Conservation (phyloP, 2,329 filamentous ascomycete species). For the Trichophyton verrucosum region DNA sequence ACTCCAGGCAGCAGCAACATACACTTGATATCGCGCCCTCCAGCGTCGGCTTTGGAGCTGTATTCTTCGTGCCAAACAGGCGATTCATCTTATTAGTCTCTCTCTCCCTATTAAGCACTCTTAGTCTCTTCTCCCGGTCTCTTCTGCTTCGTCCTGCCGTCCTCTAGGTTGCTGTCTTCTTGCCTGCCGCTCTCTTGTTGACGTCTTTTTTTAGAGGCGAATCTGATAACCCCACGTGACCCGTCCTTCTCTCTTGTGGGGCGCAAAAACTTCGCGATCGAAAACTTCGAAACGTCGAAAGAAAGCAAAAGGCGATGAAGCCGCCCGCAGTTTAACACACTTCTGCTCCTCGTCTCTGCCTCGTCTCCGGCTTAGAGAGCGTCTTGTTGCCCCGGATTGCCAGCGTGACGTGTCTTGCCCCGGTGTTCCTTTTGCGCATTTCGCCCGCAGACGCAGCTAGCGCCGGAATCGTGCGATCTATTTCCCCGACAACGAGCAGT, state of each 20-base stretch:
- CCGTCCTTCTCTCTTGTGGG: neutral
- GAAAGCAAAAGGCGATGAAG: neutral
- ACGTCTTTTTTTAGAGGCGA: neutral
- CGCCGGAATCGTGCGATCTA: conserved; percentile 3
- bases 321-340: neutral
- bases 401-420: neutral
- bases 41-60: conserved; percentile 80
- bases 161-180: neutral
- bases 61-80: conserved; percentile 79
- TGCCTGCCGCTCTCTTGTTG: neutral
- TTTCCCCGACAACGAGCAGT: conserved; percentile 1
- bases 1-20: conserved; percentile 14
- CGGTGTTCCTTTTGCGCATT: neutral
- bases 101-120: neutral
- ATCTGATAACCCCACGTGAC: neutral
- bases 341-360: neutral
- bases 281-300: neutral
- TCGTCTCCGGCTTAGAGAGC: neutral
- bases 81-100: conserved; percentile 61
- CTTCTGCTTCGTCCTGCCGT: neutral
- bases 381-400: neutral
- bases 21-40: conserved; percentile 72
- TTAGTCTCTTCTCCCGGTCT: neutral
- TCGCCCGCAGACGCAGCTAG: neutral
- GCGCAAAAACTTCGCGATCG: neutral